These are phyloP conservation scores for Schizochytrium sp. DNA, from an alignment of 108 stramenopile genomes.

Conservation along the genomic window DNA sequence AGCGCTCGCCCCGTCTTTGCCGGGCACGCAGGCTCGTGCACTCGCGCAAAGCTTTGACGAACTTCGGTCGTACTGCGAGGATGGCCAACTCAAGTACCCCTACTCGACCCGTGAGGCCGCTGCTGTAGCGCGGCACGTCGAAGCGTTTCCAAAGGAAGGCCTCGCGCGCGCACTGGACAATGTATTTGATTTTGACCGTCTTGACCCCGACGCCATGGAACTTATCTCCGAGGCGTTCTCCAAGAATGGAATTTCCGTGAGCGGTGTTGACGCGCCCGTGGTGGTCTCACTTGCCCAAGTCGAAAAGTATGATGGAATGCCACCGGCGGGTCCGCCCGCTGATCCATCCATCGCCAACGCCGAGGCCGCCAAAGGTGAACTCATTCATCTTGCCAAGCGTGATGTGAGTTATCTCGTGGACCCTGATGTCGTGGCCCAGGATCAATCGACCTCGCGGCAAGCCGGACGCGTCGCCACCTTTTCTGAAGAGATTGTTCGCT, in stretches of 20 bases:
- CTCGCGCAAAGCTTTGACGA: constrained; percentile 58
- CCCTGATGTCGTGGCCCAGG: background rate
- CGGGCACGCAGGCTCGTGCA: constrained; percentile 28
- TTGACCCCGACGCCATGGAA: constrained; percentile 31
- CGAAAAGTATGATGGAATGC: background rate
- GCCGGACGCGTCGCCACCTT: background rate
- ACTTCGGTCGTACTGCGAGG: constrained; percentile 50
- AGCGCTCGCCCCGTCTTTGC: constrained; percentile 54
- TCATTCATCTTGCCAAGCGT: constrained; percentile 60
- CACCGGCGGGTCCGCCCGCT: background rate
- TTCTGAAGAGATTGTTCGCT: background rate
- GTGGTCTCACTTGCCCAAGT: background rate
- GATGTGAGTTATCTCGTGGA: background rate
- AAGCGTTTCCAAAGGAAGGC: constrained; percentile 62
- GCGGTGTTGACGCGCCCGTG: background rate
- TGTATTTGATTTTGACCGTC: constrained; percentile 69
- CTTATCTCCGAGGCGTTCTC: background rate
- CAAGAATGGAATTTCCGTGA: background rate
- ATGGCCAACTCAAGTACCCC: constrained; percentile 65
- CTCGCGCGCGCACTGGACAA: constrained; percentile 61
- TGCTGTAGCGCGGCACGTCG: constrained; percentile 65
- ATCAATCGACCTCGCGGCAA: background rate
- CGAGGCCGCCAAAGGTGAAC: background rate
- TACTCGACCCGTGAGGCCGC: constrained; percentile 71
- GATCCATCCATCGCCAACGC: background rate